Conservation (phyloP, 148 eudicot genomes). For the Pouteria glomerata region DNA sequence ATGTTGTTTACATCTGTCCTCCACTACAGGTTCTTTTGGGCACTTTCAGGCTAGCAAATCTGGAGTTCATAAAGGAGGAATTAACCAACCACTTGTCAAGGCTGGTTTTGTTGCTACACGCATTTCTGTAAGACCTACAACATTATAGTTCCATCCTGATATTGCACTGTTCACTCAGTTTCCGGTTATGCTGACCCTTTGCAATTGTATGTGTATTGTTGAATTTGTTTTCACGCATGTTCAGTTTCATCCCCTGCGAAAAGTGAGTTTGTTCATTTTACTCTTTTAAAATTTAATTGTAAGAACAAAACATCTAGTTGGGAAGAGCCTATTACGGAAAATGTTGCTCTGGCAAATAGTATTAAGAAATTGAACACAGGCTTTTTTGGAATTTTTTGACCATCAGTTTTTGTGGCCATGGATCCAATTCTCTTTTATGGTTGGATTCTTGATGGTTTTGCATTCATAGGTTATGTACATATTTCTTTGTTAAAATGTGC, state of each 20-base stretch:
- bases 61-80: conserved; percentile 91
- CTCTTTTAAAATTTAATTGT: background rate
- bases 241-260: background rate
- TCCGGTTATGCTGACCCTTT: background rate
- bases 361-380: background rate
- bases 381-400: background rate
- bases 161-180: background rate
- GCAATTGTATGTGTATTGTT: background rate
- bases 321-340: background rate
- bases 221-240: background rate
- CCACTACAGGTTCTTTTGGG: conserved; percentile 82
- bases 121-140: conserved; percentile 63
- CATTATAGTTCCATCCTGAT: background rate
- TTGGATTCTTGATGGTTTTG: background rate
- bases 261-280: background rate
- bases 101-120: conserved; percentile 99
- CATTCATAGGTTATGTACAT: background rate
- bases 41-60: conserved; percentile 99
- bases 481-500: too few relatives aligned
- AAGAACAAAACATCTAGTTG: background rate
- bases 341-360: background rate
- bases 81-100: conserved; percentile 67
- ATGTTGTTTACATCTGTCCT: background rate
- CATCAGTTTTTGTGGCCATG: background rate
- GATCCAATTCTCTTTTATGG: background rate